Conservation (phyloP, 805 yeast species). For the Metschnikowia santaceciliae region DNA sequence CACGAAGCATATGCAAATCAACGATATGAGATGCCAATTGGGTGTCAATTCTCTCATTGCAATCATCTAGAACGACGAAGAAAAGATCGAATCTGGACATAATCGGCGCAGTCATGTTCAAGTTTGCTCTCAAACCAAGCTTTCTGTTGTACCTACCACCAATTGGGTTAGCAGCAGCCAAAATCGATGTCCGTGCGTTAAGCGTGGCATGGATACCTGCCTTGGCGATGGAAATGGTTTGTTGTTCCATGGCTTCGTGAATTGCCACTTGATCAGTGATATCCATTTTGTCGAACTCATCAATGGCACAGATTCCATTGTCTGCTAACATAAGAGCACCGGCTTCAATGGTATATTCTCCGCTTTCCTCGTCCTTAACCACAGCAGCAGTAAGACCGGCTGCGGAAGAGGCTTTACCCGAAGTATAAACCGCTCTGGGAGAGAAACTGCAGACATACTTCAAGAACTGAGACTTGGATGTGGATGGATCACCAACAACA, state of each 20-base stretch:
- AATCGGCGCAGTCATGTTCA: slow-evolving; percentile 96
- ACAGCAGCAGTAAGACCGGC: slow-evolving; percentile 99
- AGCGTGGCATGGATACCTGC: slow-evolving; percentile 98
- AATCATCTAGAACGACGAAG: slow-evolving; percentile 91
- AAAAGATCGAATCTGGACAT: slow-evolving; percentile 97
- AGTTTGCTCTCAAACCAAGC: slow-evolving; percentile 74
- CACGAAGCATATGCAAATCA: slow-evolving; percentile 84
- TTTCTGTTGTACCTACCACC: slow-evolving; percentile 96
- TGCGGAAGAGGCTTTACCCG: slow-evolving; percentile 97
- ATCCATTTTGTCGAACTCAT: slow-evolving; percentile 98
- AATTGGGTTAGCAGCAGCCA: slow-evolving; percentile 98
- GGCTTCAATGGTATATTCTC: slow-evolving; percentile 96
- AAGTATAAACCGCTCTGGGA: slow-evolving; percentile 93
- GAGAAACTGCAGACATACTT: slow-evolving; percentile 89
- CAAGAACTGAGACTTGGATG: slow-evolving; percentile 92
- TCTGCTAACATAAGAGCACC: slow-evolving; percentile 98
- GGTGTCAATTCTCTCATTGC: slow-evolving; percentile 86
- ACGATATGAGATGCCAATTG: slow-evolving; percentile 91
- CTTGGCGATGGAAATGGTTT: slow-evolving; percentile 95
- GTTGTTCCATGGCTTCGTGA: slow-evolving; percentile 99
- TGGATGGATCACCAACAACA: slow-evolving; percentile 96
- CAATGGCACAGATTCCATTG: slow-evolving; percentile 97
- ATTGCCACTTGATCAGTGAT: slow-evolving; percentile 93
- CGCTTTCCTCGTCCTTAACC: slow-evolving; percentile 94
- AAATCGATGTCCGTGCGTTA: slow-evolving; percentile 92